A percentile compares a stretch with the other conserved stretches of the same genome.
Conservation (phyloP, 1,284 basidiomycete genomes). For the Fomitiporia mediterranea region DNA sequence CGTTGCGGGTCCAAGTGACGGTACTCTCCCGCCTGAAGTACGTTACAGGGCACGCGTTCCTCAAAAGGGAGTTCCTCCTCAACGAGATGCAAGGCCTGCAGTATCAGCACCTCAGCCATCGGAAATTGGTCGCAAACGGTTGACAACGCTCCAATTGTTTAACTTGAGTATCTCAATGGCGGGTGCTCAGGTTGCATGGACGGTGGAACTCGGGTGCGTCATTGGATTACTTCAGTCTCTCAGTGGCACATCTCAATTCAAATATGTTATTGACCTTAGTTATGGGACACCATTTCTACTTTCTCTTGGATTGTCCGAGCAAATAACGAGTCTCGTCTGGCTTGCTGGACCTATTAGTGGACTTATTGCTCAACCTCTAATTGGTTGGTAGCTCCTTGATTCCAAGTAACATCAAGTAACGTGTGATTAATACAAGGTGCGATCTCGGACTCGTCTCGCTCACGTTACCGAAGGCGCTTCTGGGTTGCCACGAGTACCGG, state of each 20-base stretch:
- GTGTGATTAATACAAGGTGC: constrained; percentile 51
- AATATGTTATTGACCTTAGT: constrained; percentile 48
- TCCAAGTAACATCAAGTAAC: background rate
- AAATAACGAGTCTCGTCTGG: constrained; percentile 93
- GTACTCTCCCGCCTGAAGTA: background rate
- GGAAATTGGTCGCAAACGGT: constrained; percentile 30
- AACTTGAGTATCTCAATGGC: constrained; percentile 80
- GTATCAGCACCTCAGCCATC: constrained; percentile 19
- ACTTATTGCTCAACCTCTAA: constrained; percentile 90
- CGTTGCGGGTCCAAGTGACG: background rate
- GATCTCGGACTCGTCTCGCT: constrained; percentile 88
- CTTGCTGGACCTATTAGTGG: constrained; percentile 94
- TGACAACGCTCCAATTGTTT: constrained; percentile 71
- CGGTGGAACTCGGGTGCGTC: constrained; percentile 76
- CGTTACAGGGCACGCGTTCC: background rate
- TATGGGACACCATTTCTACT: constrained; percentile 95
- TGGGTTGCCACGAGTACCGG: constrained; percentile 84
- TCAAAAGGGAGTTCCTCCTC: constrained; percentile 1
- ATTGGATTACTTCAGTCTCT: constrained; percentile 4
- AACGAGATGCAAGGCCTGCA: background rate
- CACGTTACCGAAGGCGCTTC: constrained; percentile 82
- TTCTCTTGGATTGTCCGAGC: constrained; percentile 83
- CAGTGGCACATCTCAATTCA: constrained; percentile 29
- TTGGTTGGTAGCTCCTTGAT: constrained; percentile 51
- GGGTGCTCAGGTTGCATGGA: constrained; percentile 92